Percentiles rank a stretch among this genome's conserved stretches.
These are phyloP conservation scores for Hortiboletus flavorubellus DNA, from an alignment of 768 basidiomycete genomes.

Conservation along the genomic window DNA sequence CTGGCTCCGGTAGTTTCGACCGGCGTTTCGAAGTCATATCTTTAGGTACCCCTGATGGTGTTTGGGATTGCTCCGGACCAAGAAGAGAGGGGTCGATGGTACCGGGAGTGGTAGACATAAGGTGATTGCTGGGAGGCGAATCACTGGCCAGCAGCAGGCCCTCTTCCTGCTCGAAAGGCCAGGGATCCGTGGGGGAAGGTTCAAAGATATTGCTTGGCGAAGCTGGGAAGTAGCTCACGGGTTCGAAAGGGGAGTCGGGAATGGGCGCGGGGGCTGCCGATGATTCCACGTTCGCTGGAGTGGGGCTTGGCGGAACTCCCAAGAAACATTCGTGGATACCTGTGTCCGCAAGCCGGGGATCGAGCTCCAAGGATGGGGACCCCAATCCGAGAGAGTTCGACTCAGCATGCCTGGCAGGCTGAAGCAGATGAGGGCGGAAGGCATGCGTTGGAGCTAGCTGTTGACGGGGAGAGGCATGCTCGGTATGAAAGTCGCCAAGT, in stretches of 20 bases:
- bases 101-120: not conserved
- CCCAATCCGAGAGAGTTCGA: conserved; percentile 1
- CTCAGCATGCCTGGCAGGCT: not conserved
- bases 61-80: conserved; percentile 9
- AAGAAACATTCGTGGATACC: conserved; percentile 21
- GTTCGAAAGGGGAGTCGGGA: not conserved
- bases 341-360: conserved; percentile 3
- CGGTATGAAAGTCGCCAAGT: conserved; percentile 22
- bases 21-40: conserved; percentile 4
- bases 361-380: conserved; percentile 6
- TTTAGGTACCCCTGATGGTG: not conserved
- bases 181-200: not conserved
- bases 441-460: conserved; percentile 1
- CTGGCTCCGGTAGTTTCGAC: conserved; percentile 20
- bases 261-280: not conserved
- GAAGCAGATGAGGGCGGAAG: conserved; percentile 9
- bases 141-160: not conserved
- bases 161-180: conserved; percentile 10
- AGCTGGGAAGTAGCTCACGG: not conserved
- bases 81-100: conserved; percentile 34
- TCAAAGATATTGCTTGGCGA: conserved; percentile 9
- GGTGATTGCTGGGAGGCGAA: not conserved
- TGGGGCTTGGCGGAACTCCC: conserved; percentile 28
- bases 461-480: not conserved
- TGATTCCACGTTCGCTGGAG: not conserved